phyloP scores from a whole-genome alignment of 441 rosid genomes.

The Gossypium davidsonii region DNA sequence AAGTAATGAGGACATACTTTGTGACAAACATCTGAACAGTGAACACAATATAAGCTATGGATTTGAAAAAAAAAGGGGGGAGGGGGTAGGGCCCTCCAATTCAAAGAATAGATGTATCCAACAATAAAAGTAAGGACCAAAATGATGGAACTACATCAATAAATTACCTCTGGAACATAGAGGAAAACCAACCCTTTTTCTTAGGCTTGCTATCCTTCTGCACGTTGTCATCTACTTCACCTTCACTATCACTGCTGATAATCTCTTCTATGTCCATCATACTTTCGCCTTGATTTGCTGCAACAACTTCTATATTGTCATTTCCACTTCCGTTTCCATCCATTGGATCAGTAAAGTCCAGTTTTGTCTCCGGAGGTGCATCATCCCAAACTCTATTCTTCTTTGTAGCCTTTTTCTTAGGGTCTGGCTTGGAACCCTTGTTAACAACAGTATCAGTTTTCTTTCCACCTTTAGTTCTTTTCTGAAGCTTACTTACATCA shows the following conservation, averaged over 20 bases:
- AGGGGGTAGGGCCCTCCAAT: background rate
- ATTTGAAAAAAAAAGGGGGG: background rate
- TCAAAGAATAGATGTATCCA: background rate
- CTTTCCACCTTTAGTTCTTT: constrained; percentile 74
- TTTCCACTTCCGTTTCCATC: constrained; percentile 44
- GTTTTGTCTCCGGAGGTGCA: constrained; percentile 52
- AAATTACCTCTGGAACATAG: constrained; percentile 85
- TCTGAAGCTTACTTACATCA: constrained; percentile 87
- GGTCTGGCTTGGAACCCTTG: constrained; percentile 66
- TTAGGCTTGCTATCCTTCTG: constrained; percentile 58
- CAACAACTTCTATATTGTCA: constrained; percentile 50
- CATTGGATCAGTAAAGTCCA: constrained; percentile 77
- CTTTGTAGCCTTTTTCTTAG: constrained; percentile 67
- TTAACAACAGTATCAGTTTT: constrained; percentile 63
- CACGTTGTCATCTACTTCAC: constrained; percentile 64
- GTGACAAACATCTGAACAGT: constrained; percentile 1
- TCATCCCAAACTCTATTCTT: constrained; percentile 95
- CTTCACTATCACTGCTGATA: constrained; percentile 79
- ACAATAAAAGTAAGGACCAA: background rate
- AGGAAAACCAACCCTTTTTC: constrained; percentile 92
- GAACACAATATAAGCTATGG: background rate
- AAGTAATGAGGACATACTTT: background rate
- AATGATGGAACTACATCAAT: background rate
- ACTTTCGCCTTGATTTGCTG: constrained; percentile 86
- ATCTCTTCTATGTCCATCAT: constrained; percentile 96